These are phyloP conservation scores for Candida koratica DNA, from an alignment of 805 yeast genomes.

Conservation along the genomic window DNA sequence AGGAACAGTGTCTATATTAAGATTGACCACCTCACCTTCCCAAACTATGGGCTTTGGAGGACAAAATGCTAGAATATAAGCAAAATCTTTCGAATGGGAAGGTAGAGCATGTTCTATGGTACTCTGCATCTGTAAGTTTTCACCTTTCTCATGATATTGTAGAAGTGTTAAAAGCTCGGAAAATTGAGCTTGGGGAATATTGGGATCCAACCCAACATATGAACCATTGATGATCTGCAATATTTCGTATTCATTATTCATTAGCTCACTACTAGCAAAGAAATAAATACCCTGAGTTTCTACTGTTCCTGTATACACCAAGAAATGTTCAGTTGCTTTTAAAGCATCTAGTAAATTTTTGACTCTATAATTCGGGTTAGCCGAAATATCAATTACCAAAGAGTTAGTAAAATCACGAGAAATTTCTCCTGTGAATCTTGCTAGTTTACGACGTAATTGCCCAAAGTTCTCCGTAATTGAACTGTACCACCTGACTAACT, in stretches of 20 bases:
- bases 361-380: conserved; percentile 39
- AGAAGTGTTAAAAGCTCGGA: conserved; percentile 23
- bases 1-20: conserved; percentile 46
- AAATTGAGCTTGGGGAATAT: conserved; percentile 23
- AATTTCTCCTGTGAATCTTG: conserved; percentile 68
- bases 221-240: conserved; percentile 38
- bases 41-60: conserved; percentile 84
- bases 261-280: conserved; percentile 64
- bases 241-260: conserved; percentile 37
- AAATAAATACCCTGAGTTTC: conserved; percentile 76
- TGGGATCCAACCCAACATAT: conserved; percentile 34
- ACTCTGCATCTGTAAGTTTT: conserved; percentile 12
- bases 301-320: conserved; percentile 67
- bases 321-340: conserved; percentile 64
- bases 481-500: conserved; percentile 58
- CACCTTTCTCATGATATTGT: conserved; percentile 18
- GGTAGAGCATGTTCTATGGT: conserved; percentile 17
- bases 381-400: conserved; percentile 50
- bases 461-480: conserved; percentile 69
- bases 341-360: conserved; percentile 54
- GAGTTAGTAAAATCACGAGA: conserved; percentile 73
- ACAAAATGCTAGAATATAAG: conserved; percentile 68
- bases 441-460: conserved; percentile 72
- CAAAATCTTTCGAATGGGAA: conserved; percentile 30
- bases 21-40: conserved; percentile 74